Base-by-base conservation (phyloP, 2,329 filamentous ascomycete genomes). In the Diaporthe humulicola region DNA sequence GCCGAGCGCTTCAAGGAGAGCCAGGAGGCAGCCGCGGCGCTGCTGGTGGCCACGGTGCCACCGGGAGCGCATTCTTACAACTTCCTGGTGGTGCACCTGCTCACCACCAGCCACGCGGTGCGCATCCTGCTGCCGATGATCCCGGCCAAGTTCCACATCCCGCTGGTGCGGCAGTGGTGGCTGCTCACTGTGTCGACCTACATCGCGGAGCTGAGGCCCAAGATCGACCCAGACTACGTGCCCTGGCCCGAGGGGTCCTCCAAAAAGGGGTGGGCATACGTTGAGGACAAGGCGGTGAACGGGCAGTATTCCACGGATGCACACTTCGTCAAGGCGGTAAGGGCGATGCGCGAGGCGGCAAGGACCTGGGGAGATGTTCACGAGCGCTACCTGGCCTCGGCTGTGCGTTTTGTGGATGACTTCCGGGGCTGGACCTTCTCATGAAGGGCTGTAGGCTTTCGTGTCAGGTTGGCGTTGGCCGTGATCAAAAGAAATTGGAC, bases 131-230 rank as follows among this genome's bases (percentile, higher is more conserved):
- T 99, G 3, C 95, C 97, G 0, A 83, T 95, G 48, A 86, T 98
- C 15, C 95, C 95, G 0, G 84, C 88, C 19, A 90, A 91, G 79
- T 93, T 92, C 79, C 96, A 98, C 78, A 82, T 95, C 60, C 86
- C 86, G 30, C 86, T 99, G 6, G 88, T 98, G 12, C 88, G 94
- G 52, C 92, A 98, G 82, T 98, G 97, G 95, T 98, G 95, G 94
- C 85, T 99, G 7, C 89, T 98, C 56, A 91, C 93, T 0, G 83
- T 98, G 56, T 90, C 92, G 0, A 90, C 96, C 15, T 98, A 97
- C 81, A 90, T 98, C 71, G 86, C 92, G 2, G 93, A 94, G 80
- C 85, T 93, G 36, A 89, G 96, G 28, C 97, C 96, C 0, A 85
- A 88, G 74, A 91, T 98, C 73, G 89, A 93, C 72, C 85, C 90